These are phyloP conservation scores for Thermochaetoides dissita DNA, from an alignment of 2,329 filamentous ascomycete genomes.

Conservation along the genomic window DNA sequence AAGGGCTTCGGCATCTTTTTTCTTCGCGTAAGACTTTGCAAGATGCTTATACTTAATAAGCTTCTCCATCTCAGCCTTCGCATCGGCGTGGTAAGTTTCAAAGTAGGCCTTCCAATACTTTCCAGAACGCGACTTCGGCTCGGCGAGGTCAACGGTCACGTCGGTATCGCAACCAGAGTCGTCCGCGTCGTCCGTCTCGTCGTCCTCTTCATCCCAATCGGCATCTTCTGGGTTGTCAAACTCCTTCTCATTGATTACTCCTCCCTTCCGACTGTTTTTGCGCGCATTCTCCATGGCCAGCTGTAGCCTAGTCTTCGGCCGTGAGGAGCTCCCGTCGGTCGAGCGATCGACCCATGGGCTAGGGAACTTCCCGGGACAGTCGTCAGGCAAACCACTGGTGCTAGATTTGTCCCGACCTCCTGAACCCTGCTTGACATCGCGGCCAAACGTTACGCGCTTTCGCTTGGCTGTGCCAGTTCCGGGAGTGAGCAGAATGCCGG, in stretches of 20 bases:
- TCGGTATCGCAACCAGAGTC: conserved; percentile 39
- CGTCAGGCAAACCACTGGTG: conserved; percentile 14
- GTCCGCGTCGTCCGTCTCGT: conserved; percentile 30
- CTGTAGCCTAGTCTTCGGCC: conserved; percentile 30
- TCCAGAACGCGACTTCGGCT: conserved; percentile 61
- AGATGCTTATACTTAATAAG: conserved; percentile 67
- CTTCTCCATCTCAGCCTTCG: conserved; percentile 60
- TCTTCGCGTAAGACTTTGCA: conserved; percentile 63
- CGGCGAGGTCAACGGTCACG: conserved; percentile 55
- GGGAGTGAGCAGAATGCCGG: conserved; percentile 50
- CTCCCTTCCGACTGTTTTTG: conserved; percentile 13
- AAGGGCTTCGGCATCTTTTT: conserved; percentile 60
- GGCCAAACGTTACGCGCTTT: conserved; percentile 52
- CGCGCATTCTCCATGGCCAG: conserved; percentile 32
- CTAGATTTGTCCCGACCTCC: conserved; percentile 8
- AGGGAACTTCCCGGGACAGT: conserved; percentile 19
- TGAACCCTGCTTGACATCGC: conserved; percentile 36
- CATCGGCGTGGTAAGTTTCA: conserved; percentile 57
- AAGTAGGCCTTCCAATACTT: conserved; percentile 72
- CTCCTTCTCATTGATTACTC: conserved; percentile 8
- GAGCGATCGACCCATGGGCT: conserved; percentile 16
- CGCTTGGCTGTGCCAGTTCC: conserved; percentile 45
- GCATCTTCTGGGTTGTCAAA: conserved; percentile 15
- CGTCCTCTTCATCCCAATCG: conserved; percentile 39
- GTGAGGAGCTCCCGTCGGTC: conserved; percentile 10